phyloP scores from a whole-genome alignment of 2,329 filamentous ascomycete genomes.

The Domatiomyces catenatus region DNA sequence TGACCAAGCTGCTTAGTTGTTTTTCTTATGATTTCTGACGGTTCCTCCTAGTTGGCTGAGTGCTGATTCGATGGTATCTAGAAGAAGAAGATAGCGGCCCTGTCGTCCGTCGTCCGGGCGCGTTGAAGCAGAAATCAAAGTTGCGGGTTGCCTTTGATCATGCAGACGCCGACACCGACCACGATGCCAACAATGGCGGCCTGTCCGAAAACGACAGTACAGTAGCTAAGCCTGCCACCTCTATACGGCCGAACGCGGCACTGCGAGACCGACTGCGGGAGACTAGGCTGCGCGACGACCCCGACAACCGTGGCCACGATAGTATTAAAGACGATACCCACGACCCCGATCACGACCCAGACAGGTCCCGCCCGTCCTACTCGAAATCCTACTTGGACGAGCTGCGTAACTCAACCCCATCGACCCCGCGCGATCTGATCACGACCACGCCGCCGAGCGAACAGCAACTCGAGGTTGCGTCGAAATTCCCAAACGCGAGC shows the following conservation, averaged over 20 bases:
- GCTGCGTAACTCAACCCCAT: constrained; percentile 70
- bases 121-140: constrained; percentile 54
- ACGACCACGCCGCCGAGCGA: constrained; percentile 27
- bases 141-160: constrained; percentile 65
- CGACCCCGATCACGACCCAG: constrained; percentile 26
- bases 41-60: not conserved
- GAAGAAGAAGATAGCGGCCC: constrained; percentile 26
- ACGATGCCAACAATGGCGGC: not conserved
- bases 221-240: not conserved
- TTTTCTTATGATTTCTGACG: not conserved
- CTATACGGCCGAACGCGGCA: not conserved
- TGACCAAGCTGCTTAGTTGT: not conserved
- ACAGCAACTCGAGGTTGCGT: constrained; percentile 35
- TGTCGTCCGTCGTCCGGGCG: constrained; percentile 41
- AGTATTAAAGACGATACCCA: constrained; percentile 32
- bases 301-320: constrained; percentile 1
- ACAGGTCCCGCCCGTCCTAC: constrained; percentile 51
- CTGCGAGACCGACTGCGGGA: not conserved
- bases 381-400: constrained; percentile 76
- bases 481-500: constrained; percentile 32
- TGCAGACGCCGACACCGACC: constrained; percentile 31
- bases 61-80: not conserved
- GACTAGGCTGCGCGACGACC: not conserved
- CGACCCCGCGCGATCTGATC: constrained; percentile 50
- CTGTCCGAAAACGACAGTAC: not conserved